Evolutionary conservation across 768 basidiomycete genomes (phyloP).

Genomic region (Piloderma croceum): DNA sequence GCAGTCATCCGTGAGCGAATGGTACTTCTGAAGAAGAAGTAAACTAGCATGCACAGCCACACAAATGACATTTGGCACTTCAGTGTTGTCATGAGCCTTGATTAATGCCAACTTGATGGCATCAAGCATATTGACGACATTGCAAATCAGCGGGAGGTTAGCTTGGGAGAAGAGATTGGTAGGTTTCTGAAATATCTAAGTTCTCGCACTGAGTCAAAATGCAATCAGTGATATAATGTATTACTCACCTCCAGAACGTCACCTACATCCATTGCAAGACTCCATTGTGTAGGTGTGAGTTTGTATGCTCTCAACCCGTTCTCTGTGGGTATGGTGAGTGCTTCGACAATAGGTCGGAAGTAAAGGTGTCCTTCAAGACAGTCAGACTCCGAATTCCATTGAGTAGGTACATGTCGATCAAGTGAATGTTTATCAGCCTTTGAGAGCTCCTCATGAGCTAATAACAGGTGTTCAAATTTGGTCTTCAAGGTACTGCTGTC

Average conservation of each 20-base stretch:
- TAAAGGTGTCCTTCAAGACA: slow-evolving; percentile 23
- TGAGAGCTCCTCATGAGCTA: no score
- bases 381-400: slow-evolving; percentile 27
- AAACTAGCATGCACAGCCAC: slow-evolving; percentile 13
- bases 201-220: neutral
- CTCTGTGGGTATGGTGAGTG: slow-evolving; percentile 13
- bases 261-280: slow-evolving; percentile 18
- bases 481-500: slow-evolving; percentile 18
- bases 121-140: slow-evolving; percentile 14
- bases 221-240: neutral
- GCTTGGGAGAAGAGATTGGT: slow-evolving; percentile 22
- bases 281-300: slow-evolving; percentile 20
- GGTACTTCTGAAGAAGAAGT: slow-evolving; percentile 16
- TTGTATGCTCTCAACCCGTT: slow-evolving; percentile 15
- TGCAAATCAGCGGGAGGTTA: slow-evolving; percentile 10
- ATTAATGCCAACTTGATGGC: slow-evolving; percentile 6
- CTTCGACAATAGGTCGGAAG: slow-evolving; percentile 18
- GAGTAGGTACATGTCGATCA: slow-evolving; percentile 21
- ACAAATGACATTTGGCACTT: slow-evolving; percentile 6
- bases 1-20: slow-evolving; percentile 18
- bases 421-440: slow-evolving; percentile 14
- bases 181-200: slow-evolving; percentile 19
- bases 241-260: slow-evolving; percentile 20
- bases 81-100: slow-evolving; percentile 2
- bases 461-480: no score